Conservation (phyloP, 495 filamentous ascomycete genomes). For the Aspergillus heteromorphus region DNA sequence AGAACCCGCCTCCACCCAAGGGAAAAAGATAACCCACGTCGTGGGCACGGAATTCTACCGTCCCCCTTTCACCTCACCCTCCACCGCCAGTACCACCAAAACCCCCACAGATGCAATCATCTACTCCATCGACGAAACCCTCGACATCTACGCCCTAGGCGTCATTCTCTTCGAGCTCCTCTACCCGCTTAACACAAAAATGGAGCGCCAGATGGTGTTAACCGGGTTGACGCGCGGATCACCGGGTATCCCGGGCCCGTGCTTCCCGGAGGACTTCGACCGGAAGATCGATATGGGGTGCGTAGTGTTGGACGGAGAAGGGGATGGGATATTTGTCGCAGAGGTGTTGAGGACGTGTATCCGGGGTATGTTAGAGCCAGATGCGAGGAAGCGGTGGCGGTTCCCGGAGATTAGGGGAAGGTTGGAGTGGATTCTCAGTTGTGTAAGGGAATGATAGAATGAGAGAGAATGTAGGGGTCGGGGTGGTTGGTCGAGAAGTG, state of each 20-base stretch:
- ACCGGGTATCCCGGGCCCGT: constrained; percentile 8
- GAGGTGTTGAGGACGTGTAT: constrained; percentile 39
- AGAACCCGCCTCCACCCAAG: constrained; percentile 12
- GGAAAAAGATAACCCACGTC: constrained; percentile 25
- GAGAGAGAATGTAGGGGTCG: no score
- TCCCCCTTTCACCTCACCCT: constrained; percentile 25
- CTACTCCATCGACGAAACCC: constrained; percentile 44
- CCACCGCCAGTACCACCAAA: not conserved
- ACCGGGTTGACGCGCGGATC: constrained; percentile 34
- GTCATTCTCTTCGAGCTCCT: constrained; percentile 50
- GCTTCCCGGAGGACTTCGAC: constrained; percentile 34
- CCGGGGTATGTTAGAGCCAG: constrained; percentile 41
- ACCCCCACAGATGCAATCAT: not conserved
- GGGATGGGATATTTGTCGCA: constrained; percentile 23
- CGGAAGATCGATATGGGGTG: constrained; percentile 33
- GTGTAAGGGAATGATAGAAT: not conserved
- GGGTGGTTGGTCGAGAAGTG: no score
- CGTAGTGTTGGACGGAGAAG: constrained; percentile 17
- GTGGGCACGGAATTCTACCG: constrained; percentile 48
- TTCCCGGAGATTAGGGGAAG: constrained; percentile 28
- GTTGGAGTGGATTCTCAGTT: constrained; percentile 12
- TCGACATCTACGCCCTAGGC: constrained; percentile 51
- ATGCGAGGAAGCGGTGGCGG: constrained; percentile 36
- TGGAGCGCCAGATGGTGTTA: constrained; percentile 49
- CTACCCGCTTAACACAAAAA: constrained; percentile 47